Base-by-base conservation (phyloP, 306 rosid genomes). In the Luffa acutangula region DNA sequence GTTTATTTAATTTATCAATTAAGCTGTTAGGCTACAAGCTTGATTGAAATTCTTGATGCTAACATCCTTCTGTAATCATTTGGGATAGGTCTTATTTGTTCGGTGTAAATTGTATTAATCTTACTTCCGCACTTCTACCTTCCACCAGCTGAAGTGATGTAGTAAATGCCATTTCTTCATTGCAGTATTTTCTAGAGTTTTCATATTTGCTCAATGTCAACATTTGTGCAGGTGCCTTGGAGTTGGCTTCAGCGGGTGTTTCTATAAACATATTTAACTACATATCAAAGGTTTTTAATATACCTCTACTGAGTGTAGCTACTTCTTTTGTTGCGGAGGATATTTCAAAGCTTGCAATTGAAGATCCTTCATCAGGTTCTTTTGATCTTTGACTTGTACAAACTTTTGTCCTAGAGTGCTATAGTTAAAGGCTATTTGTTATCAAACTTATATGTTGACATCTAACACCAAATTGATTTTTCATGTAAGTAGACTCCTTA, bases 251-350 rank as follows among this genome's bases (percentile, higher is more conserved):
- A 73, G 97, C 99, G n/a, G 99, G 96, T 82, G 89, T 95, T 82
- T 95, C 99, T 34, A 53, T 90, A 20, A 88, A 93, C 86, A 91
- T 93, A 79, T 93, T 95, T 84, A 95, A 93, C 86, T 90, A 90
- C 81, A 48, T 93, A 53, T 91, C 99, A 3, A 93, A 95, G 88
- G 91, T 95, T 20, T 95, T 95, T 78, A 95, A 95, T 59, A 91
- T 95, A 78, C 99, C 99, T 49, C 94, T 95, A 65, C 93, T 95
- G 37, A 90, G 99, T 80, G 90, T 95, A 70, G 90, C 99, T 45
- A 93, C 99, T 65, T 93, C 99, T 74, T 95, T 95, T 78, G 99
- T 95, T 77, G 99, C 97, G 46, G 94, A 95, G 81, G 99, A 95
- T 85, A 82, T 95, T 71, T 88, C 97, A 37, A 93, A 90, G 78